Conservation (phyloP, 768 basidiomycete species). For the Amanita molliuscula region DNA sequence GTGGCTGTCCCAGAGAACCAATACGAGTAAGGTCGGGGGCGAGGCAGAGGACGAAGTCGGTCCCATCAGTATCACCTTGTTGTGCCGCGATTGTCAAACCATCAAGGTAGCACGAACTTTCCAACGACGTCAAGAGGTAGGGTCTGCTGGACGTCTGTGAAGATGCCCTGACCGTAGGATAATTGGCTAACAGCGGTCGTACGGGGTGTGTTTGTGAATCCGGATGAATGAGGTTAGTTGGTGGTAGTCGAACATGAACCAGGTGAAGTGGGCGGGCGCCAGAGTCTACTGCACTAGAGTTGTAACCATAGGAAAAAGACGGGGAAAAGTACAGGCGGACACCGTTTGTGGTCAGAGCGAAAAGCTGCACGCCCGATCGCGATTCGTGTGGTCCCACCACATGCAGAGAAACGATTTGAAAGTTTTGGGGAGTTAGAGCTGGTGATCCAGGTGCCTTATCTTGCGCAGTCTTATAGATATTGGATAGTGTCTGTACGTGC, state of each 20-base stretch:
- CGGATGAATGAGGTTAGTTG: constrained; percentile 65
- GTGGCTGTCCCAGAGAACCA: constrained; percentile 54
- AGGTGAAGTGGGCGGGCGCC: constrained; percentile 46
- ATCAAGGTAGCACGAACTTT: constrained; percentile 53
- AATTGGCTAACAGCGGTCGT: constrained; percentile 36
- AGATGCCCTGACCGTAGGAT: constrained; percentile 23
- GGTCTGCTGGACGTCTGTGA: constrained; percentile 25
- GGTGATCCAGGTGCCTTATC: constrained; percentile 77
- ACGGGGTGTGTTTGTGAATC: constrained; percentile 51
- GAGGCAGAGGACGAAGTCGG: constrained; percentile 65
- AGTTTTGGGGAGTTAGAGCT: constrained; percentile 56
- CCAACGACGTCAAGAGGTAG: constrained; percentile 48
- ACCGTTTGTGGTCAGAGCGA: constrained; percentile 76
- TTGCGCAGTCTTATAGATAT: constrained; percentile 64
- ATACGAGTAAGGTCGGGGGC: constrained; percentile 70
- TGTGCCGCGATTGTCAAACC: constrained; percentile 67
- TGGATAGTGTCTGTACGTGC: constrained; percentile 65
- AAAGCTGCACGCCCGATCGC: constrained; percentile 58
- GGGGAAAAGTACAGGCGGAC: constrained; percentile 79
- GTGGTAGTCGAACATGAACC: constrained; percentile 72
- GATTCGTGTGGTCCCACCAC: constrained; percentile 59
- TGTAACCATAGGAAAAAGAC: constrained; percentile 36
- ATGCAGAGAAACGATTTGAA: constrained; percentile 64
- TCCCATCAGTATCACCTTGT: constrained; percentile 61
- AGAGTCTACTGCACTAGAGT: constrained; percentile 14